phyloP scores from a whole-genome alignment of 176 grass and related monocot genomes.

The Rhynchospora breviuscula region DNA sequence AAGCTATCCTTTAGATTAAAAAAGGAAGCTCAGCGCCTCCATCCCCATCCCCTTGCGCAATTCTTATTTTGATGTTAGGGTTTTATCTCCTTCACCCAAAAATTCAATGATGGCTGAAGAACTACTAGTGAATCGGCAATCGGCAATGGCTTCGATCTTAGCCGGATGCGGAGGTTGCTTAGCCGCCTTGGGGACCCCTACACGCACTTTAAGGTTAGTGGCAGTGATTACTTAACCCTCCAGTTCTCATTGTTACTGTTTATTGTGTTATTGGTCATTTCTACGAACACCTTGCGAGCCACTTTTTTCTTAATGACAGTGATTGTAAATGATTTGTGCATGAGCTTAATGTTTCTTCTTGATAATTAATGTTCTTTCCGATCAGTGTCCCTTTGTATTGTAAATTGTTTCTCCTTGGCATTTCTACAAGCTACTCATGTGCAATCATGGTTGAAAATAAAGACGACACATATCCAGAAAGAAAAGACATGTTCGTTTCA shows the following conservation, averaged over 20 bases:
- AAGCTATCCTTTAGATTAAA: no score
- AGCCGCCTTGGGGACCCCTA: constrained; percentile 59
- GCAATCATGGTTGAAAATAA: background rate
- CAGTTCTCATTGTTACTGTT: background rate
- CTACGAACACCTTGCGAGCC: background rate
- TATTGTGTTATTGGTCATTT: background rate
- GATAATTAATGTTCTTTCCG: background rate
- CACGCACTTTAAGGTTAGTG: constrained; percentile 52
- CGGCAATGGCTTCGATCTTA: constrained; percentile 93
- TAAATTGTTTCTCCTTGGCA: background rate
- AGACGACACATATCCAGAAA: background rate
- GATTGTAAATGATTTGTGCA: background rate
- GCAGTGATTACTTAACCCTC: background rate
- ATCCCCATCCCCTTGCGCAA: no score
- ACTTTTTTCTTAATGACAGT: background rate
- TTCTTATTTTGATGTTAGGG: no score
- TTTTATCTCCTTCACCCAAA: no score
- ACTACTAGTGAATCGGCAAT: constrained; percentile 67
- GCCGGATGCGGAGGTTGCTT: constrained; percentile 69
- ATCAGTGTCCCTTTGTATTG: background rate
- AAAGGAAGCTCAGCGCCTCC: no score
- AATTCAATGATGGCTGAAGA: constrained; percentile 25
- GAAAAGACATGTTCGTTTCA: background rate
- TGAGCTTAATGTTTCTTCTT: background rate
- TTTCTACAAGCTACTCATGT: background rate